Conservation (phyloP, 2,329 filamentous ascomycete genomes). For the Neopestalotiopsis rosae region DNA sequence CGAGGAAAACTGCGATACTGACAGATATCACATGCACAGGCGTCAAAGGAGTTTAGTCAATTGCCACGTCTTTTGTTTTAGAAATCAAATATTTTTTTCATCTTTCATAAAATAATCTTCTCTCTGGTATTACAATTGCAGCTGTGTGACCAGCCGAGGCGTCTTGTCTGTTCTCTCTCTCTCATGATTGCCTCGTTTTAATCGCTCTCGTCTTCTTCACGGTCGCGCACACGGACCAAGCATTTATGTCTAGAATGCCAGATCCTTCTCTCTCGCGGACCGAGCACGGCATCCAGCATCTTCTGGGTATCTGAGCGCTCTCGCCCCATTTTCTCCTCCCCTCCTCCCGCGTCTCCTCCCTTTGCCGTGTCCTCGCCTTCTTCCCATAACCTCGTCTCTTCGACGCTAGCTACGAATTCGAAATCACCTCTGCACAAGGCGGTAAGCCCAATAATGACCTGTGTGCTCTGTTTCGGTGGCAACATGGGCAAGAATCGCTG, state of each 20-base stretch:
- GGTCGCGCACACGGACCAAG: slow-evolving; percentile 58
- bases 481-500: slow-evolving; percentile 75
- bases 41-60: neutral
- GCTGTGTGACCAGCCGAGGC: neutral
- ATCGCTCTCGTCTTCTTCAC: slow-evolving; percentile 22
- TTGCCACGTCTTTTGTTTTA: neutral
- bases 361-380: slow-evolving; percentile 28
- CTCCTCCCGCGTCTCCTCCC: slow-evolving; percentile 32
- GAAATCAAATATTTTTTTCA: slow-evolving; percentile 3
- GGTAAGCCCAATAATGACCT: slow-evolving; percentile 72
- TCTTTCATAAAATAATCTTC: neutral
- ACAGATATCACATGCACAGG: neutral
- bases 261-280: slow-evolving; percentile 64
- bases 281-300: slow-evolving; percentile 64
- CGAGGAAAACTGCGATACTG: neutral
- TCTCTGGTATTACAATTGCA: slow-evolving; percentile 1
- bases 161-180: neutral
- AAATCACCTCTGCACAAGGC: slow-evolving; percentile 82
- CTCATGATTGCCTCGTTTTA: neutral
- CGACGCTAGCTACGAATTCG: slow-evolving; percentile 79
- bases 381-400: slow-evolving; percentile 71
- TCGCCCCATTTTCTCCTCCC: slow-evolving; percentile 26
- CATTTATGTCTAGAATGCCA: slow-evolving; percentile 69
- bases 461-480: slow-evolving; percentile 59
- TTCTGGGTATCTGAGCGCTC: slow-evolving; percentile 57